phyloP scores from a whole-genome alignment of 495 filamentous ascomycete genomes.

The Xylaria acuta region DNA sequence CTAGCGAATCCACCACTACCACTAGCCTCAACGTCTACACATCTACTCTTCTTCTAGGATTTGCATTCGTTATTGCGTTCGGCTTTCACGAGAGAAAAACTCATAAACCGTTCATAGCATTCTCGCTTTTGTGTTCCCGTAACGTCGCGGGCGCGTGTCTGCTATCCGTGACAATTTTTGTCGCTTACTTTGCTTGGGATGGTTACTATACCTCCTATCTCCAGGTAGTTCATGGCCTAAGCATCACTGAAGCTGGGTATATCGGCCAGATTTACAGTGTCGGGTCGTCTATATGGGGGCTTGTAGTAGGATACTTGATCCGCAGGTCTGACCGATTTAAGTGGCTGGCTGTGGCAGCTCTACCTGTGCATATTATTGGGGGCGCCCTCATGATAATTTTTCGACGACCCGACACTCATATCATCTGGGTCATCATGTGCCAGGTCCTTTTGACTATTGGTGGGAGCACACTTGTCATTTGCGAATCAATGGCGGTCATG shows the following conservation, averaged over 20 bases:
- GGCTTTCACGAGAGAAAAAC: slow-evolving; percentile 62
- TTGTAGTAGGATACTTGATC: slow-evolving; percentile 64
- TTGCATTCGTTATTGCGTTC: slow-evolving; percentile 62
- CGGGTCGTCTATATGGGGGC: slow-evolving; percentile 67
- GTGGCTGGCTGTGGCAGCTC: slow-evolving; percentile 66
- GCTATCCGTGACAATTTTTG: slow-evolving; percentile 59
- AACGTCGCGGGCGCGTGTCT: slow-evolving; percentile 70
- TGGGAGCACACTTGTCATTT: slow-evolving; percentile 65
- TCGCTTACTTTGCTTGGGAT: slow-evolving; percentile 74
- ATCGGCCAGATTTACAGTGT: slow-evolving; percentile 72
- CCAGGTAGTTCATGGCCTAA: slow-evolving; percentile 72
- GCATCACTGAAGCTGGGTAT: slow-evolving; percentile 64
- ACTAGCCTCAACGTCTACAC: slow-evolving; percentile 52
- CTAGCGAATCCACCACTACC: slow-evolving; percentile 7
- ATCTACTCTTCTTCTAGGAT: slow-evolving; percentile 62
- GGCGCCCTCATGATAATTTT: slow-evolving; percentile 78
- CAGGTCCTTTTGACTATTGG: slow-evolving; percentile 72
- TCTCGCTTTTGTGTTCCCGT: slow-evolving; percentile 64
- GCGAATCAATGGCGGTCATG: slow-evolving; percentile 62
- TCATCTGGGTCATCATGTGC: slow-evolving; percentile 69
- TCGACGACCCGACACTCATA: slow-evolving; percentile 58
- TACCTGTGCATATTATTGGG: slow-evolving; percentile 70
- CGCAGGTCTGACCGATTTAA: slow-evolving; percentile 64
- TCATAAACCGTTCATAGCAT: slow-evolving; percentile 66
- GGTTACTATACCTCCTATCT: slow-evolving; percentile 71